Percentiles rank a stretch among this genome's conserved stretches.
These are phyloP conservation scores for Colletotrichum sublineola DNA, from an alignment of 2,329 filamentous ascomycete genomes.

Conservation along the genomic window DNA sequence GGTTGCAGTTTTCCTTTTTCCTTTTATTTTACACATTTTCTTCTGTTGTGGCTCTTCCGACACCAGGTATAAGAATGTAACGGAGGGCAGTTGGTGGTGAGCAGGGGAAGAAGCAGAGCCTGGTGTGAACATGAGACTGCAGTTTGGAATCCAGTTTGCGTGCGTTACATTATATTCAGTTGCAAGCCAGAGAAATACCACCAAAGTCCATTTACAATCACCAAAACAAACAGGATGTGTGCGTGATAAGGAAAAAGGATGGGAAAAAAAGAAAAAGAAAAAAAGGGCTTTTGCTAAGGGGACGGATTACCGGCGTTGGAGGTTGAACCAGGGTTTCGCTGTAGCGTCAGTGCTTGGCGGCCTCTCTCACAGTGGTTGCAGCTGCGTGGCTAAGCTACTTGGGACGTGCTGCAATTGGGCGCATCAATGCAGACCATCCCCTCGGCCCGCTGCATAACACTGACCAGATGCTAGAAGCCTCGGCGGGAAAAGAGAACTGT, in stretches of 20 bases:
- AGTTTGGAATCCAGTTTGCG: neutral
- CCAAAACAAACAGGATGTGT: neutral
- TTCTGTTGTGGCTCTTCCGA: neutral
- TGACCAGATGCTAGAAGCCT: constrained; percentile 24
- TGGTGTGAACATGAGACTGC: neutral
- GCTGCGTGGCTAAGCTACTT: neutral
- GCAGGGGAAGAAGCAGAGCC: neutral
- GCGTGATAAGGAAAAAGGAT: neutral
- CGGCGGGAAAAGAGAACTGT: neutral
- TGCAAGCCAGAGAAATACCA: neutral
- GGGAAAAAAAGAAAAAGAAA: neutral
- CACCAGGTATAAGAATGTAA: neutral
- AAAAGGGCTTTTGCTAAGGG: constrained; percentile 42
- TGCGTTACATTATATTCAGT: neutral
- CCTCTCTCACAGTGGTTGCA: constrained; percentile 17
- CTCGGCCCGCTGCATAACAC: constrained; percentile 16
- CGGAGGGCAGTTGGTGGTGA: neutral
- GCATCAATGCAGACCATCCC: constrained; percentile 10
- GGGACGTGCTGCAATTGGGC: constrained; percentile 7
- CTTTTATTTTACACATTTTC: neutral
- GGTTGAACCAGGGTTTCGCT: neutral
- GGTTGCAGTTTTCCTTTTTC: neutral
- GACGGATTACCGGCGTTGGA: neutral
- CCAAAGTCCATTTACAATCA: neutral
- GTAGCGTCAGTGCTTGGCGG: constrained; percentile 25